A percentile compares a stretch with the other conserved stretches of the same genome.
phyloP scores from a whole-genome alignment of 805 yeast species.

The Tetrapisispora fleetii region DNA sequence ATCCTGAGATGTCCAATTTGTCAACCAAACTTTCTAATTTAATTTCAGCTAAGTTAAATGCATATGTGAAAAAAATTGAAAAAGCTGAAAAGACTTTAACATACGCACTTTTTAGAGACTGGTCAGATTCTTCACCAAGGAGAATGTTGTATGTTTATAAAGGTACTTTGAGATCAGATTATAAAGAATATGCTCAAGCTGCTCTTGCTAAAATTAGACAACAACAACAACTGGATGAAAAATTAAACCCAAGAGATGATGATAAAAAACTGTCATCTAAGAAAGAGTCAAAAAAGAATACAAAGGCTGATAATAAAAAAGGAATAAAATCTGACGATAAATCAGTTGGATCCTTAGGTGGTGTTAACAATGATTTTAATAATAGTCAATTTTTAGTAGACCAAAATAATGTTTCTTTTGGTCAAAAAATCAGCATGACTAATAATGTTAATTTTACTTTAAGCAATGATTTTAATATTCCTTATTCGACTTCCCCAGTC shows the following conservation, averaged over 20 bases:
- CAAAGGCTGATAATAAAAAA: not conserved
- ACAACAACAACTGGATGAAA: conserved; percentile 3
- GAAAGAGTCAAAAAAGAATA: not conserved
- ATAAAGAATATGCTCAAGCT: conserved; percentile 58
- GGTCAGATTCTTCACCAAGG: conserved; percentile 87
- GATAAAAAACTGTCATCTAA: conserved; percentile 2
- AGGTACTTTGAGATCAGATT: conserved; percentile 67
- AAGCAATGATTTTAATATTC: conserved; percentile 36
- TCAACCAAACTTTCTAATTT: conserved; percentile 74
- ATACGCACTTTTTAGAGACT: conserved; percentile 72
- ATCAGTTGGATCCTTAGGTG: not conserved
- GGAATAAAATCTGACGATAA: not conserved
- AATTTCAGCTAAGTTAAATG: conserved; percentile 74
- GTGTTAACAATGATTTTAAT: not conserved
- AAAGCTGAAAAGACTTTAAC: conserved; percentile 66
- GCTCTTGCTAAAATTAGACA: conserved; percentile 29
- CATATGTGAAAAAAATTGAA: conserved; percentile 76
- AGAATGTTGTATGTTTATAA: conserved; percentile 84
- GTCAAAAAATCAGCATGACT: conserved; percentile 4
- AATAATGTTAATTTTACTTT: conserved; percentile 16
- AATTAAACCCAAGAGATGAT: conserved; percentile 1
- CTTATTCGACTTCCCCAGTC: conserved; percentile 69
- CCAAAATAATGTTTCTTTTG: conserved; percentile 5
- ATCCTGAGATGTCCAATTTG: conserved; percentile 75
- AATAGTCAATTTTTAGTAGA: not conserved